A percentile compares a stretch with the other conserved stretches of the same genome.
These are phyloP conservation scores for Globisporangium cylindrosporum DNA, from an alignment of 352 stramenopile genomes.

Conservation along the genomic window DNA sequence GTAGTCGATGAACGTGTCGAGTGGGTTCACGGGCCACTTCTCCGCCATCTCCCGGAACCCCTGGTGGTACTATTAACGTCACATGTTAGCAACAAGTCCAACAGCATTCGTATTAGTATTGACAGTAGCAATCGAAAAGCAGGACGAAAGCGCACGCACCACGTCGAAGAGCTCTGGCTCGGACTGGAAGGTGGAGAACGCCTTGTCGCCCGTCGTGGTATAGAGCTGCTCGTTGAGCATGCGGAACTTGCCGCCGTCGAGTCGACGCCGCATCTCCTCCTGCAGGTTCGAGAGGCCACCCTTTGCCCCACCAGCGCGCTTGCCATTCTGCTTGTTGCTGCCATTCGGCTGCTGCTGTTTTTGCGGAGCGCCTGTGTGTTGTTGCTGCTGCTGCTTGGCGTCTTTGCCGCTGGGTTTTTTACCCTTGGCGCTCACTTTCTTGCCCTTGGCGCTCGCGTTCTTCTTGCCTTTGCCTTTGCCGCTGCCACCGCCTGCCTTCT, in stretches of 20 bases:
- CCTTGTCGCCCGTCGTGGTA: conserved; percentile 88
- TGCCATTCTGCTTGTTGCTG: conserved; percentile 12
- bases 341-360: conserved; percentile 8
- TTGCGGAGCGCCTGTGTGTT: conserved; percentile 2
- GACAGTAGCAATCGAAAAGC: neutral
- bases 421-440: conserved; percentile 14
- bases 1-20: conserved; percentile 96
- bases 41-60: conserved; percentile 97
- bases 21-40: conserved; percentile 96
- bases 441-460: conserved; percentile 6
- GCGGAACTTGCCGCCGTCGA: conserved; percentile 95
- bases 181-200: conserved; percentile 91
- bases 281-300: conserved; percentile 59
- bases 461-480: conserved; percentile 19
- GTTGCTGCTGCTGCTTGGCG: conserved; percentile 11
- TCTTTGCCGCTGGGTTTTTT: conserved; percentile 8
- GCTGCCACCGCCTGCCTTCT: conserved; percentile 2
- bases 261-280: conserved; percentile 82
- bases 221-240: conserved; percentile 99
- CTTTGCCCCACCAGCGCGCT: conserved; percentile 18
- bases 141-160: conserved; percentile 22
- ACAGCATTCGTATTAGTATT: neutral
- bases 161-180: conserved; percentile 96
- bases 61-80: conserved; percentile 88
- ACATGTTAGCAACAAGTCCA: neutral